phyloP scores from a whole-genome alignment of 140 eudicot genomes.

The Artemisia princeps region DNA sequence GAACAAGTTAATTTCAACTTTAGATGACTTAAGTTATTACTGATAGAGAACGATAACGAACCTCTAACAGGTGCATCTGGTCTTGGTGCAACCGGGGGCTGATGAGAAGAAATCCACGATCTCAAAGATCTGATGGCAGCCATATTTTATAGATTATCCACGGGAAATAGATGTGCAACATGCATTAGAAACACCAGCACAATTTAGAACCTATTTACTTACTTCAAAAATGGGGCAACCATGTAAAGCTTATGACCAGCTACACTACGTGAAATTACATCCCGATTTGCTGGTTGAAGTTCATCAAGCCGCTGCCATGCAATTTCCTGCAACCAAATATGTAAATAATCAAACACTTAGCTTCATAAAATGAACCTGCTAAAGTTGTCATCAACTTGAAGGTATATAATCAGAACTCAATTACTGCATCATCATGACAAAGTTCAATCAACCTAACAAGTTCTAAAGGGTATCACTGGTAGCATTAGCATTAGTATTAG shows the following conservation, averaged over 20 bases:
- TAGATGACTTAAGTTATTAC: background rate
- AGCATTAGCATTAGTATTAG: too few species aligned
- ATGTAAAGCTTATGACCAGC: constrained; percentile 93
- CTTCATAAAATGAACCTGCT: background rate
- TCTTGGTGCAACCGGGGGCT: constrained; percentile 56
- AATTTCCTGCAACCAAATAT: constrained; percentile 59
- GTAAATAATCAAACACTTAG: background rate
- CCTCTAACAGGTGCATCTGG: constrained; percentile 62
- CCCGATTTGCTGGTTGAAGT: constrained; percentile 63
- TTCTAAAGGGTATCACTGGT: too few species aligned
- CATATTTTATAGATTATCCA: constrained; percentile 3
- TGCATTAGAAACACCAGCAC: background rate
- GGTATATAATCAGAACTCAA: too few species aligned
- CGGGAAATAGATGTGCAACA: constrained; percentile 3
- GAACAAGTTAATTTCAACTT: too few species aligned
- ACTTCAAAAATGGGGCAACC: constrained; percentile 93
- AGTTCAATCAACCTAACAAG: too few species aligned
- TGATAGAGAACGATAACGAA: constrained; percentile 17
- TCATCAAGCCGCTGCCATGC: constrained; percentile 98
- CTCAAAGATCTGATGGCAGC: constrained; percentile 55
- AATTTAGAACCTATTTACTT: constrained; percentile 22
- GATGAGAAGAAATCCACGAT: constrained; percentile 74
- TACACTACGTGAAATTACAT: constrained; percentile 79
- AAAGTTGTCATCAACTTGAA: too few species aligned
- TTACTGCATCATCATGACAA: too few species aligned